Evolutionary conservation across 441 rosid species (phyloP).

Genomic region (Theobroma grandiflorum): DNA sequence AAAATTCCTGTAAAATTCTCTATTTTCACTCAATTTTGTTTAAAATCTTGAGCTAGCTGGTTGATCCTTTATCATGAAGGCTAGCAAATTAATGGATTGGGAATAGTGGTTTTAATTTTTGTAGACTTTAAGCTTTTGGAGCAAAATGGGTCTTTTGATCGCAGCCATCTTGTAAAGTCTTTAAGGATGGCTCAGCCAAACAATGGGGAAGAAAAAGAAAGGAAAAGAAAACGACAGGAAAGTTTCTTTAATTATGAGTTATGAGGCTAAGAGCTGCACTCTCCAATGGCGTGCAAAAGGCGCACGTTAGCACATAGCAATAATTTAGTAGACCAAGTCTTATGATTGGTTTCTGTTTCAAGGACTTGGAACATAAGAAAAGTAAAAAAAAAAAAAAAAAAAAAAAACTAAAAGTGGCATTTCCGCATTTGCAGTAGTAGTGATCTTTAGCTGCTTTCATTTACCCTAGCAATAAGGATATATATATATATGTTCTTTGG

Average conservation of each 20-base stretch:
- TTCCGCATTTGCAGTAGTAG: not conserved
- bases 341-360: not conserved
- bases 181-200: not conserved
- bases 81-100: not conserved
- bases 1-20: not conserved
- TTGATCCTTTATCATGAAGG: not conserved
- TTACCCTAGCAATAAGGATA: constrained; percentile 7
- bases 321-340: constrained; percentile 20
- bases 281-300: constrained; percentile 20
- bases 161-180: not conserved
- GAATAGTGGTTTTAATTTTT: not conserved
- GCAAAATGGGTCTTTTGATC: not conserved
- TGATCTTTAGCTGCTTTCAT: not conserved
- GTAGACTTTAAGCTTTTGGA: not conserved
- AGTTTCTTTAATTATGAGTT: constrained; percentile 16
- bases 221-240: constrained; percentile 11
- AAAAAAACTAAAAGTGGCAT: not conserved
- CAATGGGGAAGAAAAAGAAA: not conserved
- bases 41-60: not conserved
- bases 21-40: not conserved
- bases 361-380: not conserved
- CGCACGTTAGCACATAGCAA: constrained; percentile 12
- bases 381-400: not conserved
- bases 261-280: constrained; percentile 8
- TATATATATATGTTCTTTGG: not conserved